Evolutionary conservation across 1,139 yeast genomes (phyloP).

Genomic region (Zhuliangozyma parablackwelliae): DNA sequence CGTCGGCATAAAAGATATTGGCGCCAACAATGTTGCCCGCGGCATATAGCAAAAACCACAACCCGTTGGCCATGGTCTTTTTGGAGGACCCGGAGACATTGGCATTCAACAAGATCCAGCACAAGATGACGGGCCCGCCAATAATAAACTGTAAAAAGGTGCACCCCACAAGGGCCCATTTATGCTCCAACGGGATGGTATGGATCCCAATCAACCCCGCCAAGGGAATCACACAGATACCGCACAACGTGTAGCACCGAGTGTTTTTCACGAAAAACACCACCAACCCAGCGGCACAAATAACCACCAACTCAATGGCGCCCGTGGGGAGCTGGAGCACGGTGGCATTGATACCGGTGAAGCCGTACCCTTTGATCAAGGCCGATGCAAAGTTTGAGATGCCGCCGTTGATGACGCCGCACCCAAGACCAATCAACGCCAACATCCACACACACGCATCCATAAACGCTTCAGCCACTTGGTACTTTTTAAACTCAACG

Average conservation of each 20-base stretch:
- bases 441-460: slow-evolving; percentile 26
- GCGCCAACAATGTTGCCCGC: slow-evolving; percentile 28
- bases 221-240: slow-evolving; percentile 18
- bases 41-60: slow-evolving; percentile 27
- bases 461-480: slow-evolving; percentile 20
- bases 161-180: slow-evolving; percentile 26
- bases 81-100: slow-evolving; percentile 26
- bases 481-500: slow-evolving; percentile 15
- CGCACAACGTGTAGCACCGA: slow-evolving; percentile 15
- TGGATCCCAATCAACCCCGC: slow-evolving; percentile 23
- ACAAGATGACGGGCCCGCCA: slow-evolving; percentile 28
- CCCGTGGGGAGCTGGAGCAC: slow-evolving; percentile 29
- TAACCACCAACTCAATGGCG: slow-evolving; percentile 29
- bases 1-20: slow-evolving; percentile 22
- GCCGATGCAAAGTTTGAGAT: slow-evolving; percentile 23
- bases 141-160: slow-evolving; percentile 32
- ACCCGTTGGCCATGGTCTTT: slow-evolving; percentile 19
- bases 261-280: slow-evolving; percentile 16
- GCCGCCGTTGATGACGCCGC: slow-evolving; percentile 28
- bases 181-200: slow-evolving; percentile 15
- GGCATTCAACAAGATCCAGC: slow-evolving; percentile 24
- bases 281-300: slow-evolving; percentile 20
- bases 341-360: slow-evolving; percentile 19
- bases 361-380: slow-evolving; percentile 24
- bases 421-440: slow-evolving; percentile 19